A percentile compares a stretch with the other conserved stretches of the same genome.
Evolutionary conservation across 2,329 filamentous ascomycete genomes (phyloP).

Genomic region (Blastomyces percursus): DNA sequence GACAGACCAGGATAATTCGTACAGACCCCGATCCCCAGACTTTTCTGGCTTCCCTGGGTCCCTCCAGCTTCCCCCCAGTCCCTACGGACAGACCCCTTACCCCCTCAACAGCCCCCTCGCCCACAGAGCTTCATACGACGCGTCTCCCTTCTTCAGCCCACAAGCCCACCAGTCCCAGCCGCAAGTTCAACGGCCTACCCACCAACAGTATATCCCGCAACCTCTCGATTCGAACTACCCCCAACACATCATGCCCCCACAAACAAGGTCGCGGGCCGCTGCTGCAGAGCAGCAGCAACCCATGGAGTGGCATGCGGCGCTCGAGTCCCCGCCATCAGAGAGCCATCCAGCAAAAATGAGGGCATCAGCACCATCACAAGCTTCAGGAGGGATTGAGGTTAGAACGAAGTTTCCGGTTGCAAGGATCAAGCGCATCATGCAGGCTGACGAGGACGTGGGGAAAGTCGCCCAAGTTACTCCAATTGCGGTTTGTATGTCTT

Average conservation of each 20-base stretch:
- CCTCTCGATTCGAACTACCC: slow-evolving; percentile 16
- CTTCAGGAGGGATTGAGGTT: slow-evolving; percentile 55
- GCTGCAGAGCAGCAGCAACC: slow-evolving; percentile 17
- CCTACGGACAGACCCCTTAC: slow-evolving; percentile 19
- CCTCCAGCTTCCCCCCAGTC: slow-evolving; percentile 20
- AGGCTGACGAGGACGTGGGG: slow-evolving; percentile 95
- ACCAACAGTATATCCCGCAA: slow-evolving; percentile 31
- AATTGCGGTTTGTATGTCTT: slow-evolving; percentile 64
- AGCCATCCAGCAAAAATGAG: slow-evolving; percentile 6
- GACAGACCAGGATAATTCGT: slow-evolving; percentile 36
- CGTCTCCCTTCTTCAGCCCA: slow-evolving; percentile 36
- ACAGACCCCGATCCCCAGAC: slow-evolving; percentile 40
- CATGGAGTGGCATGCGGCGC: slow-evolving; percentile 18
- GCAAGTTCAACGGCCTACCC: slow-evolving; percentile 19
- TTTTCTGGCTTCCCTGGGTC: slow-evolving; percentile 38
- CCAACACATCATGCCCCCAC: slow-evolving; percentile 32
- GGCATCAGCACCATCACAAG: neutral
- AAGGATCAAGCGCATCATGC: slow-evolving; percentile 98
- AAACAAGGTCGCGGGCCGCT: slow-evolving; percentile 27
- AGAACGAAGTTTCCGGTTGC: slow-evolving; percentile 95
- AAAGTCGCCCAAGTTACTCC: slow-evolving; percentile 97
- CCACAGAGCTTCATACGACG: slow-evolving; percentile 37
- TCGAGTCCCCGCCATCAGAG: neutral
- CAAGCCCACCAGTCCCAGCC: slow-evolving; percentile 20
- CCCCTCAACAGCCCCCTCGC: slow-evolving; percentile 25